These are phyloP conservation scores for Lachnellula occidentalis DNA, from an alignment of 2,329 filamentous ascomycete species.

Conservation along the genomic window DNA sequence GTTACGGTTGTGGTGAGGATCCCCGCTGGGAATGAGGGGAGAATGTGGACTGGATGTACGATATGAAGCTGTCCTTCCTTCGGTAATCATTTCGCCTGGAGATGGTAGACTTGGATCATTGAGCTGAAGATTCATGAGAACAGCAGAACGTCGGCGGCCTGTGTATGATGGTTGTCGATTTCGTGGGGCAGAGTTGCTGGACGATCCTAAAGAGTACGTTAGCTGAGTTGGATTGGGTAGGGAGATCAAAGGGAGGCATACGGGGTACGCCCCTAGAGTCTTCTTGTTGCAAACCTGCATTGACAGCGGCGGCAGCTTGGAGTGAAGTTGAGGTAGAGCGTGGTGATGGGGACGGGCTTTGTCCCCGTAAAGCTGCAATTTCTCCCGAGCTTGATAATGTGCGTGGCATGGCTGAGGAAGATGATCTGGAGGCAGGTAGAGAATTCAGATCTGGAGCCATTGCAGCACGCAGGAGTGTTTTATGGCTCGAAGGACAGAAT, in stretches of 20 bases:
- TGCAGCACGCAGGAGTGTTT: conserved; percentile 3
- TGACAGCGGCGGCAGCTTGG: conserved; percentile 71
- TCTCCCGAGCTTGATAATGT: conserved; percentile 34
- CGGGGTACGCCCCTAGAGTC: conserved; percentile 43
- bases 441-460: conserved; percentile 51
- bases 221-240: background rate
- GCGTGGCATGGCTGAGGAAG: conserved; percentile 33
- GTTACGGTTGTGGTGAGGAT: conserved; percentile 59
- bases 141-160: conserved; percentile 59
- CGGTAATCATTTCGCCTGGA: conserved; percentile 62
- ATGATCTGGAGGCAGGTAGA: conserved; percentile 43
- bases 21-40: conserved; percentile 37
- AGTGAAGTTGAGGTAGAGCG: conserved; percentile 65
- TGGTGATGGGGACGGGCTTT: conserved; percentile 55
- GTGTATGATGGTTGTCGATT: conserved; percentile 42
- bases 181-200: conserved; percentile 46
- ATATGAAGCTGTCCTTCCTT: conserved; percentile 34
- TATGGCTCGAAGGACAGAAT: conserved; percentile 1
- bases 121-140: conserved; percentile 68
- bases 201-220: conserved; percentile 28
- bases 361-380: conserved; percentile 30
- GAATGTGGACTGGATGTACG: conserved; percentile 40
- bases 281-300: conserved; percentile 67
- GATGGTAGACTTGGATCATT: conserved; percentile 64
- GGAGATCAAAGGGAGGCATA: conserved; percentile 32